Evolutionary conservation across 768 basidiomycete genomes (phyloP).

Genomic region (Rubroboletus pulcherrimus): DNA sequence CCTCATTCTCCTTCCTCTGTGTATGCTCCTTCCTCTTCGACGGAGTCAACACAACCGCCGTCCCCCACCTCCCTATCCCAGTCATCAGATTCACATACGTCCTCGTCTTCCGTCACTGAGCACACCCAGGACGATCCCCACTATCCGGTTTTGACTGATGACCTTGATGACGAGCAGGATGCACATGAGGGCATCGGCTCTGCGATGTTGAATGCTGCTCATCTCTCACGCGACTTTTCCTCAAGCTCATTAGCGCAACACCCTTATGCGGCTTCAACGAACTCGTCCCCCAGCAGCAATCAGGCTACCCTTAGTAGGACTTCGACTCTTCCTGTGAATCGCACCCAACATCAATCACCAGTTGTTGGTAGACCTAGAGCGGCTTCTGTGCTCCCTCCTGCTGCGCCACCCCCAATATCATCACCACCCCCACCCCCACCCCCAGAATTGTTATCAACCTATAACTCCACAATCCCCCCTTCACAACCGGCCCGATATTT

Average conservation of each 20-base stretch:
- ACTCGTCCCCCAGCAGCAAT: constrained; percentile 28
- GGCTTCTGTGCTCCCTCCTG: constrained; percentile 59
- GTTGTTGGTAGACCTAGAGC: constrained; percentile 45
- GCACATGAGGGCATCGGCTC: constrained; percentile 43
- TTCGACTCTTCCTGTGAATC: constrained; percentile 33
- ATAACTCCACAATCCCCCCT: constrained; percentile 29
- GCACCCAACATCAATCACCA: constrained; percentile 23
- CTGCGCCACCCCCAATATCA: constrained; percentile 59
- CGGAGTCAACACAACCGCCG: constrained; percentile 34
- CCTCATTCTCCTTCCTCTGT: constrained; percentile 59
- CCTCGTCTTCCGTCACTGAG: constrained; percentile 42
- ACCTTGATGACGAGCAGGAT: constrained; percentile 32
- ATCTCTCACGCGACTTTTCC: constrained; percentile 29
- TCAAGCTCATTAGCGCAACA: constrained; percentile 32
- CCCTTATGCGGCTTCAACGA: constrained; percentile 49
- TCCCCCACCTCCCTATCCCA: constrained; percentile 35
- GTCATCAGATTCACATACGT: constrained; percentile 48
- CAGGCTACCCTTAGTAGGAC: constrained; percentile 30
- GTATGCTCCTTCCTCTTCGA: constrained; percentile 41
- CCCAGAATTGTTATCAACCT: constrained; percentile 34
- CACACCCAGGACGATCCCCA: constrained; percentile 37
- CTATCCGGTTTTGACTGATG: constrained; percentile 18
- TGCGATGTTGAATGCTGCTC: constrained; percentile 38
- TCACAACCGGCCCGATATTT: constrained; percentile 31
- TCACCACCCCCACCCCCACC: constrained; percentile 53